Evolutionary conservation across 805 yeast genomes (phyloP), one percentile per base, ranked within the genome.

Genomic region (Nakazawaea peltata): DNA sequence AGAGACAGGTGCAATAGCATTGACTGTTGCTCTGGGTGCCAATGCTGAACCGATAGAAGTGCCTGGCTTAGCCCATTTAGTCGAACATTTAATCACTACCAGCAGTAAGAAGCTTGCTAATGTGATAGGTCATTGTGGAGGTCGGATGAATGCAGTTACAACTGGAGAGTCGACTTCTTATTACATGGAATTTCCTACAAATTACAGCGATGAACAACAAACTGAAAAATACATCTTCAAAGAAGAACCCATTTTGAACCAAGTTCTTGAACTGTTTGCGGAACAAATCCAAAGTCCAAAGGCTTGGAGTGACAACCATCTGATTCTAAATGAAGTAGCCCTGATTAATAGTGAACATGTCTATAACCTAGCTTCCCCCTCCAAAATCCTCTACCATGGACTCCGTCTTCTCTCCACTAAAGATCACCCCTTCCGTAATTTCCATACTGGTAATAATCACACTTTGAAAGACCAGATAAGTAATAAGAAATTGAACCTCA

Each of bases 31-130:
- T 3, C 64, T 84, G 0, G 98, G 98, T 7, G 77, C 95, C 2
- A 78, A 77, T 48, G 66, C 77, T 31, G 97, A 90, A 44, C 90
- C 94, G 1, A 62, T 59, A 5, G 67, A 66, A 4, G 45, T 81
- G 1, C 76, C 76, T 0, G 98, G 98, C 0, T 50, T 90, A 25
- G 97, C 97, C 0, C 98, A 90, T 59, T 69, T 85, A 39, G 81
- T 94, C 47, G 96, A 86, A 49, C 95, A 86, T 53, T 64, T 81
- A 67, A 37, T 77, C 2, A 57, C 73, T 23, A 63, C 67, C 37
- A 82, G 80, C 3, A 71, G 82, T 0, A 73, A 68, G 45, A 56
- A 63, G 33, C 77, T 53, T 42, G 78, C 82, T 1, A 50, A 57
- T 14, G 64, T 53, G 5, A 46, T 80, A 1, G 44, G 63, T 0